A percentile compares a stretch with the other conserved stretches of the same genome.
Conservation (phyloP, 495 filamentous ascomycete genomes). For the Penicillium salamii region DNA sequence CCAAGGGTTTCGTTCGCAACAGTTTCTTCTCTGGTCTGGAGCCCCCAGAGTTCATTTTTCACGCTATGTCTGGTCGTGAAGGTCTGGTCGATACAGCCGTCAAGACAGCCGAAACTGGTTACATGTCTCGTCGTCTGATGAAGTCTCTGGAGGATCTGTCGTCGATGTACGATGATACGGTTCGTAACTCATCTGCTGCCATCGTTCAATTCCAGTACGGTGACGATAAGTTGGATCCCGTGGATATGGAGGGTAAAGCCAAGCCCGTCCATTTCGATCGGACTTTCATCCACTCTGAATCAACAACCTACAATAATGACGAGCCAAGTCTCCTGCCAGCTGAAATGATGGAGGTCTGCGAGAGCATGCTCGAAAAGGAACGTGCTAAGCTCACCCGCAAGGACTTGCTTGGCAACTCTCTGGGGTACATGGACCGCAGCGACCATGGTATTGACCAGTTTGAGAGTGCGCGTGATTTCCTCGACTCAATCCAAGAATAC, state of each 20-base stretch:
- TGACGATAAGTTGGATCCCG: slow-evolving; percentile 90
- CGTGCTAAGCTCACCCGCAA: slow-evolving; percentile 63
- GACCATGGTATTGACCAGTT: slow-evolving; percentile 74
- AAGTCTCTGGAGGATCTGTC: slow-evolving; percentile 95
- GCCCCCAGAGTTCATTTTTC: slow-evolving; percentile 93
- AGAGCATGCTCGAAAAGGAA: slow-evolving; percentile 61
- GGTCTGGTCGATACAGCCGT: slow-evolving; percentile 99
- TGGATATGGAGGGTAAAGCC: slow-evolving; percentile 95
- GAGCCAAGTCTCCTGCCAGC: slow-evolving; percentile 66
- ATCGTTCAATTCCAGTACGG: slow-evolving; percentile 98
- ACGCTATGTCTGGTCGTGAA: slow-evolving; percentile 97
- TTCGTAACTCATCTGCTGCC: slow-evolving; percentile 77
- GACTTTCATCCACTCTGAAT: slow-evolving; percentile 82
- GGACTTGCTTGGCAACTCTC: slow-evolving; percentile 43
- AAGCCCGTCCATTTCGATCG: slow-evolving; percentile 91
- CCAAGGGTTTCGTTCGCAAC: slow-evolving; percentile 95
- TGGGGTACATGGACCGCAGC: slow-evolving; percentile 62
- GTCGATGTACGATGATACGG: slow-evolving; percentile 87
- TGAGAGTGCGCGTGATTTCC: slow-evolving; percentile 80
- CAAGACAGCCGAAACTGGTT: slow-evolving; percentile 97
- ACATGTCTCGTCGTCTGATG: slow-evolving; percentile 98
- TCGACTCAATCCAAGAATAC: slow-evolving; percentile 71
- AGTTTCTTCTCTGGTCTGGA: slow-evolving; percentile 94
- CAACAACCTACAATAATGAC: slow-evolving; percentile 71
- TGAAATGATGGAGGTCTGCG: slow-evolving; percentile 68